Percentiles rank a stretch among this genome's conserved stretches.
Evolutionary conservation across 768 basidiomycete species (phyloP).

Genomic region (Daedalea quercina): DNA sequence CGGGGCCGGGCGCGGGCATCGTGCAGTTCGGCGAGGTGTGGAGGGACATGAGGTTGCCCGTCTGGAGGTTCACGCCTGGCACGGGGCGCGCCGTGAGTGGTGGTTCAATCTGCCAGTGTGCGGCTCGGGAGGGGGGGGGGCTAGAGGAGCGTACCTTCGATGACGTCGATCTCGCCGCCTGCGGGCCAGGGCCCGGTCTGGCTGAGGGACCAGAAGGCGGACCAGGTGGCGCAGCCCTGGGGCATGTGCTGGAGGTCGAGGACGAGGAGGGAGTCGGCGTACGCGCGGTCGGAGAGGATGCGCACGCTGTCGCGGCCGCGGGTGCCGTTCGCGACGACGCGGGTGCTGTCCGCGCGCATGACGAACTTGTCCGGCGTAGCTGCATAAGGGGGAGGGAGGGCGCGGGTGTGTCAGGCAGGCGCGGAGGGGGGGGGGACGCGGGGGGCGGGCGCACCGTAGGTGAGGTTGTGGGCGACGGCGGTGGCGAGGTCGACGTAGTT

Average conservation of each 20-base stretch:
- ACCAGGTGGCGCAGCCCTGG: slow-evolving; percentile 53
- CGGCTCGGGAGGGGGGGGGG: neutral
- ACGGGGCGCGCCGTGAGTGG: neutral
- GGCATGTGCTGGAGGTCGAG: slow-evolving; percentile 58
- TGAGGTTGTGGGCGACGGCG: slow-evolving; percentile 36
- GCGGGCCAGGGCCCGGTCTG: slow-evolving; percentile 46
- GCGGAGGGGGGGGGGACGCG: no score
- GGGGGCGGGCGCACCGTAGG: slow-evolving; percentile 32
- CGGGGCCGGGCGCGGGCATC: slow-evolving; percentile 27
- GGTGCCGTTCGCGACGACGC: slow-evolving; percentile 27
- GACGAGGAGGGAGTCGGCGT: slow-evolving; percentile 40
- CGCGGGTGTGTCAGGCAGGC: no score
- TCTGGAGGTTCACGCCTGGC: slow-evolving; percentile 42
- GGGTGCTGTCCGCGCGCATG: slow-evolving; percentile 48
- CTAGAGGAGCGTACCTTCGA: slow-evolving; percentile 36
- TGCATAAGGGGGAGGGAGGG: no score
- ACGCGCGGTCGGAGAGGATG: slow-evolving; percentile 39
- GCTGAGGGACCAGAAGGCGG: slow-evolving; percentile 57
- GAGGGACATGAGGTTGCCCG: slow-evolving; percentile 42
- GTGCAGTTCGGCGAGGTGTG: slow-evolving; percentile 47
- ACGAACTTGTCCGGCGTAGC: slow-evolving; percentile 39
- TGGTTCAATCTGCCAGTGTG: no score
- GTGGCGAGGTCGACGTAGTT: slow-evolving; percentile 45
- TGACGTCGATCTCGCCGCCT: slow-evolving; percentile 57
- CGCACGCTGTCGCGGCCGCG: slow-evolving; percentile 55